Percentiles rank a stretch among this genome's conserved stretches.
Evolutionary conservation across 2,329 filamentous ascomycete species (phyloP).

Genomic region (Aspergillus latus): DNA sequence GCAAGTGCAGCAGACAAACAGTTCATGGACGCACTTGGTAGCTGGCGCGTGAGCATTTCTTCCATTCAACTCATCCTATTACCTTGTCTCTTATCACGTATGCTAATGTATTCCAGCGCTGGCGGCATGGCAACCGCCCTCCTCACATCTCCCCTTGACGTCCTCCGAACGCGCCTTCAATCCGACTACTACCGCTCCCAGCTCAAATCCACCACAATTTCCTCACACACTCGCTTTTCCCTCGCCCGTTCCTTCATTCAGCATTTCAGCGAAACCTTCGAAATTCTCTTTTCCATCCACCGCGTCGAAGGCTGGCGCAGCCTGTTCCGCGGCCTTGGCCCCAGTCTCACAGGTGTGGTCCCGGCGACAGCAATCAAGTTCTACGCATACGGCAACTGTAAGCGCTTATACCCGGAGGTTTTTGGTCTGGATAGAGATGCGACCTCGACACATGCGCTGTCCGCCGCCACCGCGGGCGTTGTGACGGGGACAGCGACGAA

Average conservation of each 20-base stretch:
- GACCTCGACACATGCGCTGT: constrained; percentile 34
- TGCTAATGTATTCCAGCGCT: constrained; percentile 18
- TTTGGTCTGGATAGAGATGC: constrained; percentile 32
- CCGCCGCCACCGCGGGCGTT: constrained; percentile 37
- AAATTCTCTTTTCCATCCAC: constrained; percentile 38
- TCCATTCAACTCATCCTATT: background rate
- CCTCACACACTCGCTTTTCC: constrained; percentile 51
- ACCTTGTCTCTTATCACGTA: background rate
- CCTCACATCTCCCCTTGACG: constrained; percentile 90
- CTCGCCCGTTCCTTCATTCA: constrained; percentile 59
- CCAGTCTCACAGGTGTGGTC: constrained; percentile 41
- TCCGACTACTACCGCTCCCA: constrained; percentile 88
- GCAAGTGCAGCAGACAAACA: constrained; percentile 11
- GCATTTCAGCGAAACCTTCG: constrained; percentile 39
- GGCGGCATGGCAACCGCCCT: constrained; percentile 87
- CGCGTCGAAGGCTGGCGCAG: constrained; percentile 40
- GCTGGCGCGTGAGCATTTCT: constrained; percentile 35
- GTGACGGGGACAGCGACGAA: constrained; percentile 40
- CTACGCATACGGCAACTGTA: constrained; percentile 42
- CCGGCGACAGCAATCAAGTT: constrained; percentile 43
- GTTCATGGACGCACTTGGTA: constrained; percentile 32
- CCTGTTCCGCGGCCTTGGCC: constrained; percentile 39
- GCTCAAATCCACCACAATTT: constrained; percentile 60
- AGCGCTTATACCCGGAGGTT: constrained; percentile 33
- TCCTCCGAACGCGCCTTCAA: constrained; percentile 95